Evolutionary conservation across 768 basidiomycete species (phyloP).

Genomic region (Russula abietina): DNA sequence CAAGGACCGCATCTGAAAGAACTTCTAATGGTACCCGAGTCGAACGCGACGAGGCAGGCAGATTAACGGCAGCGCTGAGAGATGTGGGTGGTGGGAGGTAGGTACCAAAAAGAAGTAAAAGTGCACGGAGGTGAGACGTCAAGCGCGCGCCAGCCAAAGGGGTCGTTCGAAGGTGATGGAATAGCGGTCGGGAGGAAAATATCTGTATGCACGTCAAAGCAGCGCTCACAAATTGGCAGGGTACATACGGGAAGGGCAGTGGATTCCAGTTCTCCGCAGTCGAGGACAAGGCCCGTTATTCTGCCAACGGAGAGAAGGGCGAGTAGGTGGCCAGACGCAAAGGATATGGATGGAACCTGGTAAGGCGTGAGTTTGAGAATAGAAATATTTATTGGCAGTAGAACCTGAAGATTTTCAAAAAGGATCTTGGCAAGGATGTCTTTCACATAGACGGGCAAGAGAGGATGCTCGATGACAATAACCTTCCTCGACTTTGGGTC

Average conservation of each 20-base stretch:
- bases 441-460: slow-evolving; percentile 82
- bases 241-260: slow-evolving; percentile 73
- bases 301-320: slow-evolving; percentile 80
- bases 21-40: slow-evolving; percentile 72
- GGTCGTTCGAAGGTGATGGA: slow-evolving; percentile 73
- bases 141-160: slow-evolving; percentile 83
- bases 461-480: slow-evolving; percentile 84
- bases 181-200: slow-evolving; percentile 83
- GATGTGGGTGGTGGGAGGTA: slow-evolving; percentile 79
- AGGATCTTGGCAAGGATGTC: slow-evolving; percentile 79
- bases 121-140: slow-evolving; percentile 69
- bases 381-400: neutral
- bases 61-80: slow-evolving; percentile 56
- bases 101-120: slow-evolving; percentile 76
- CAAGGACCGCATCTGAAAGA: slow-evolving; percentile 72
- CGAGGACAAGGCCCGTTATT: slow-evolving; percentile 89
- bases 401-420: slow-evolving; percentile 86
- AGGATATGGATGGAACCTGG: slow-evolving; percentile 91
- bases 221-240: neutral
- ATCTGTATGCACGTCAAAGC: slow-evolving; percentile 48
- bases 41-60: slow-evolving; percentile 56
- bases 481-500: slow-evolving; percentile 96
- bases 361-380: neutral
- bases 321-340: slow-evolving; percentile 82
- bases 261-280: slow-evolving; percentile 89